Base-by-base conservation (phyloP, 345 rosid genomes). In the Hibiscus mutabilis region DNA sequence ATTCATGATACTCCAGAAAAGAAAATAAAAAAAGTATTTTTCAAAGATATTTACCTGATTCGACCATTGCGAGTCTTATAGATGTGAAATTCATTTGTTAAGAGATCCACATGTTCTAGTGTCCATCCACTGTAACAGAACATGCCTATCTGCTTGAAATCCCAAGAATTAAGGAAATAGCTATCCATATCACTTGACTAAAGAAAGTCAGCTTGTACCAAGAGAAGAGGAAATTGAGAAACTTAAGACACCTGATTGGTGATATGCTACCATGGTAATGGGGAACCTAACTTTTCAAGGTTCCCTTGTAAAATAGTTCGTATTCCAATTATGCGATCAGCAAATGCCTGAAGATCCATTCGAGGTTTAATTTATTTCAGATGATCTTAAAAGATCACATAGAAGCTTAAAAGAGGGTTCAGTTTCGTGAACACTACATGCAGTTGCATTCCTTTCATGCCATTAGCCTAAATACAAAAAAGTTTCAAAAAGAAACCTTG, bases 311-410 rank as follows among this genome's bases (percentile, higher is more conserved):
- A 72, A 62, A 88, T 81, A 57, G 84, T 77, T 70, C 98, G 82
- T 97, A 93, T 93, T 47, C 93, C 87, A 52, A 93, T 93, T 60
- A 93, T 93, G n/a, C 98, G 88, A 74, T 91, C 93, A 57, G 98
- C 98, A 97, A 93, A 91, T 62, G 67, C 84, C 98, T 93, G 81
- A 27, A 60, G 24, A 52, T n/a, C 1, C 16, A 71, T 29, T 51
- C n/a, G 29, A 63, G 29, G 14, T 29, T n/a, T n/a, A n/a, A 52
- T 27, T 3, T 11, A 29, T 46, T n/a, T 68, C 44, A 29, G 31
- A 29, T 29, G 31, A 29, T 29, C 31, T 29, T 29, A 29, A 29
- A 29, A 29, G 31, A 29, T 42, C 2, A 42, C 12, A 42, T 51
- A 51, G 16, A 33, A 33, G 47, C 24, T 18, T 61, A n/a, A 33